Percentiles rank a stretch among this genome's conserved stretches.
phyloP scores from a whole-genome alignment of 306 rosid genomes.

The Ziziphus jujuba region DNA sequence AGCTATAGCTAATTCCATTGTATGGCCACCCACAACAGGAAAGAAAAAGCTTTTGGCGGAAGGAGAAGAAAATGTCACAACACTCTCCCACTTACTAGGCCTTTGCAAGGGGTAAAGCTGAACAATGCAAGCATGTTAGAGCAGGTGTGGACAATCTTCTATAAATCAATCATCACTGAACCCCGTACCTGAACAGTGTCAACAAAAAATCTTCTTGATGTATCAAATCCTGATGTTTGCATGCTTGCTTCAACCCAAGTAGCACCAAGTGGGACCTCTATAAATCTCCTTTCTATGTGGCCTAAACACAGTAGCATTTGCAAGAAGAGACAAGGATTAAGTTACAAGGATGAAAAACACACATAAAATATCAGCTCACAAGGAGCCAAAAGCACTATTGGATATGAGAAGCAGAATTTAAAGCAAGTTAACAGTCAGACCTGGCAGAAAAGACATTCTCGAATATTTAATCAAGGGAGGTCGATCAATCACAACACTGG shows the following conservation, averaged over 20 bases:
- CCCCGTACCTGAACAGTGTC: conserved; percentile 84
- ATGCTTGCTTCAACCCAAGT: conserved; percentile 90
- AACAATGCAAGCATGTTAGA: conserved; percentile 42
- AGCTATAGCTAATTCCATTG: conserved; percentile 81
- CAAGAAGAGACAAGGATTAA: conserved; percentile 21
- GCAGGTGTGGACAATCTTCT: conserved; percentile 16
- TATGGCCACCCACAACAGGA: conserved; percentile 84
- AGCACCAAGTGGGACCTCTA: conserved; percentile 87
- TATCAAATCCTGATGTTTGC: conserved; percentile 82
- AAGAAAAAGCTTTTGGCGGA: conserved; percentile 75
- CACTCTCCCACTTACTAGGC: conserved; percentile 83
- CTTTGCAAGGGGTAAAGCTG: conserved; percentile 84
- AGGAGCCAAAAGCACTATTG: conserved; percentile 14
- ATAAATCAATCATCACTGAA: conserved; percentile 17
- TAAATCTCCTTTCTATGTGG: conserved; percentile 83
- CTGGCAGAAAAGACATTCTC: conserved; percentile 79
- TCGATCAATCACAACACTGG: conserved; percentile 52
- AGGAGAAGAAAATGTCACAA: conserved; percentile 73
- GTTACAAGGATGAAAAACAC: conserved; percentile 20
- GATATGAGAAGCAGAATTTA: conserved; percentile 21
- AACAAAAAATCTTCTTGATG: conserved; percentile 73
- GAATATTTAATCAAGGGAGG: conserved; percentile 69
- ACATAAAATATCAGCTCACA: conserved; percentile 8
- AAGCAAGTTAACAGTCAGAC: conserved; percentile 38
- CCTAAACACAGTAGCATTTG: conserved; percentile 52